phyloP scores from a whole-genome alignment of 257 asterid genomes.

The Eustoma russellianum region DNA sequence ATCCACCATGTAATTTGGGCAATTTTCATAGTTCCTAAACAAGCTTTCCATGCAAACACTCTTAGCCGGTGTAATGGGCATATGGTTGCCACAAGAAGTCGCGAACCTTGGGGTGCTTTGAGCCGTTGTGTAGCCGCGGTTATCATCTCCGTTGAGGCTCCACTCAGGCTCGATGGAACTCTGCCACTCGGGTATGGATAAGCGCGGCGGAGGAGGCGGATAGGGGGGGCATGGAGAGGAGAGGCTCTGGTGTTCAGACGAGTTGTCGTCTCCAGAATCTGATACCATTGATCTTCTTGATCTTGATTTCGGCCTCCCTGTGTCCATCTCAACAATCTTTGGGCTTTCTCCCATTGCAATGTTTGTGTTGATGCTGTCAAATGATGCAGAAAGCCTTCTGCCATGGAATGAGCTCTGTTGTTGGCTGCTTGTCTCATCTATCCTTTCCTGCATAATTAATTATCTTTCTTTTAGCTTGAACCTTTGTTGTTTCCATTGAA shows the following conservation, averaged over 20 bases:
- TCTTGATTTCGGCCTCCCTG: constrained; percentile 49
- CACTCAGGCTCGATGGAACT: constrained; percentile 21
- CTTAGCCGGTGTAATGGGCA: constrained; percentile 35
- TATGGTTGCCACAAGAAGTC: constrained; percentile 19
- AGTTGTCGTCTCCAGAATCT: constrained; percentile 25
- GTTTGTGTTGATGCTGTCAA: constrained; percentile 21
- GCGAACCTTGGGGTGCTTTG: constrained; percentile 65
- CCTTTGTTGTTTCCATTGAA: too few species aligned
- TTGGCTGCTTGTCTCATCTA: constrained; percentile 23
- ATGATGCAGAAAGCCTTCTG: constrained; percentile 42
- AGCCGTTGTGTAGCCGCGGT: constrained; percentile 35
- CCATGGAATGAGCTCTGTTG: constrained; percentile 28
- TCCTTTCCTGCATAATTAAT: constrained; percentile 24
- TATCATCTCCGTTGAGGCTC: constrained; percentile 27
- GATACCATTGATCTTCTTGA: constrained; percentile 37
- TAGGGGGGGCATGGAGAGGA: constrained; percentile 18
- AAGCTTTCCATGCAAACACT: constrained; percentile 35
- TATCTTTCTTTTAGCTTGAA: too few species aligned
- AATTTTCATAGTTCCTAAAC: constrained; percentile 14
- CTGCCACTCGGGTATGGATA: constrained; percentile 19
- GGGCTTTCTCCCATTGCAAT: constrained; percentile 45
- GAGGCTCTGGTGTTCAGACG: constrained; percentile 9
- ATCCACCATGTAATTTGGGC: constrained; percentile 72
- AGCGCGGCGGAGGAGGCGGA: constrained; percentile 18
- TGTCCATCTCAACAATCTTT: constrained; percentile 74